Evolutionary conservation across 441 rosid species (phyloP).

Genomic region (Syzygium syzygioides): DNA sequence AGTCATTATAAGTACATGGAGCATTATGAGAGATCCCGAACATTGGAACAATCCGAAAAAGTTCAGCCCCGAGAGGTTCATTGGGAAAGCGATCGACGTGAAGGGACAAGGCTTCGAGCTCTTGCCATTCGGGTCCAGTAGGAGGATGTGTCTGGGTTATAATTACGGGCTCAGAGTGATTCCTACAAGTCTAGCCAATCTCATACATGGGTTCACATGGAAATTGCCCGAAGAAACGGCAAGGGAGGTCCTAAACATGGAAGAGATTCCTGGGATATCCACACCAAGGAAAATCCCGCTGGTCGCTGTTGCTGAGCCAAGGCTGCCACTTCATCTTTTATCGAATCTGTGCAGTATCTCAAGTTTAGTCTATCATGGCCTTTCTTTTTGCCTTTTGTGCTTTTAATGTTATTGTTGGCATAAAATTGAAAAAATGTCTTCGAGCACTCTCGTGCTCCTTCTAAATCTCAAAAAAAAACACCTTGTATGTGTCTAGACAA

Average conservation of each 20-base stretch:
- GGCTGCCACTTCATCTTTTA: neutral
- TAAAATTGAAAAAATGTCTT: neutral
- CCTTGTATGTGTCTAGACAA: neutral
- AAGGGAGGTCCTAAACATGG: neutral
- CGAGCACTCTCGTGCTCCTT: neutral
- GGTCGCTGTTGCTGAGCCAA: neutral
- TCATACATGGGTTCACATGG: constrained; percentile 5
- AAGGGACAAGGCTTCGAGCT: neutral
- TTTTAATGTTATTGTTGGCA: neutral
- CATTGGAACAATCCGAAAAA: neutral
- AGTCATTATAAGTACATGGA: neutral
- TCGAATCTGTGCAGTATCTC: neutral
- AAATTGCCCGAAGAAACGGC: neutral
- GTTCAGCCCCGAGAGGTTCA: neutral
- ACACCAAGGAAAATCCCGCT: neutral
- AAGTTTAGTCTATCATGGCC: neutral
- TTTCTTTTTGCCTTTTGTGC: neutral
- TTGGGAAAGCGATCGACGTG: neutral
- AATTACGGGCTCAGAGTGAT: neutral
- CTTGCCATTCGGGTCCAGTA: neutral
- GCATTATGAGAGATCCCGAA: neutral
- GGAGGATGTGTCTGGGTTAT: constrained; percentile 8
- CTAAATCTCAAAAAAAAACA: neutral
- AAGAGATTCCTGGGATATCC: constrained; percentile 3
- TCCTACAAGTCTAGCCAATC: neutral